Evolutionary conservation across 2,329 filamentous ascomycete species (phyloP).

Genomic region (Colletotrichum sp.): DNA sequence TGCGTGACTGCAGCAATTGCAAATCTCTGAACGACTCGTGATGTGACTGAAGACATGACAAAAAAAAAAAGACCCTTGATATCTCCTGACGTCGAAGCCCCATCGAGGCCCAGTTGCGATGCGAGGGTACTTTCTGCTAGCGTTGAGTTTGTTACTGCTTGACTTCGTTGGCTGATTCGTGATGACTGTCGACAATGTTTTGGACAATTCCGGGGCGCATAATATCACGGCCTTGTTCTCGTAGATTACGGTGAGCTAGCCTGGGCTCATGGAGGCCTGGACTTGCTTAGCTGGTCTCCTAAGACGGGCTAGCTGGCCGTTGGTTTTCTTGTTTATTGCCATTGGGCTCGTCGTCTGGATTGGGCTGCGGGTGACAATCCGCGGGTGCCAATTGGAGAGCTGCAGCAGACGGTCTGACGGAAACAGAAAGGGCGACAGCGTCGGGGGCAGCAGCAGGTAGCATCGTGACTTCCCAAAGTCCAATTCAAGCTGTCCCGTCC

Average conservation of each 20-base stretch:
- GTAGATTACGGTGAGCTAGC: conserved; percentile 10
- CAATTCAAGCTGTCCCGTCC: not conserved
- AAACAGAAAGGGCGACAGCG: not conserved
- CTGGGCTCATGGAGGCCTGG: not conserved
- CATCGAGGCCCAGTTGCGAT: not conserved
- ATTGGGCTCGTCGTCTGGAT: not conserved
- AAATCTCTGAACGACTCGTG: not conserved
- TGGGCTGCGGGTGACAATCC: not conserved
- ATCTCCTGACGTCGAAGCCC: not conserved
- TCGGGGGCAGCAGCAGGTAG: not conserved
- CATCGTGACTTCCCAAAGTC: not conserved
- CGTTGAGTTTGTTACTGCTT: not conserved
- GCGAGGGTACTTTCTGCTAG: not conserved
- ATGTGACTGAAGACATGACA: not conserved
- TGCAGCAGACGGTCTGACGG: not conserved
- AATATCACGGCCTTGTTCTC: not conserved
- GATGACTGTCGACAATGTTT: not conserved
- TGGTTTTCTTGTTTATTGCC: not conserved
- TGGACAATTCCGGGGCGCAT: not conserved
- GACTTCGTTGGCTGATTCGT: not conserved
- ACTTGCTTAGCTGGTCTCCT: not conserved
- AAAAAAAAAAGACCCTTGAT: not conserved
- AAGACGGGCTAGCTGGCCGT: not conserved
- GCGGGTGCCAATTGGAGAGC: not conserved
- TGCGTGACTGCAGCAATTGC: not conserved